A percentile compares a stretch with the other conserved stretches of the same genome.
phyloP scores from a whole-genome alignment of 495 filamentous ascomycete genomes.

The Hypomontagnella monticulosa region DNA sequence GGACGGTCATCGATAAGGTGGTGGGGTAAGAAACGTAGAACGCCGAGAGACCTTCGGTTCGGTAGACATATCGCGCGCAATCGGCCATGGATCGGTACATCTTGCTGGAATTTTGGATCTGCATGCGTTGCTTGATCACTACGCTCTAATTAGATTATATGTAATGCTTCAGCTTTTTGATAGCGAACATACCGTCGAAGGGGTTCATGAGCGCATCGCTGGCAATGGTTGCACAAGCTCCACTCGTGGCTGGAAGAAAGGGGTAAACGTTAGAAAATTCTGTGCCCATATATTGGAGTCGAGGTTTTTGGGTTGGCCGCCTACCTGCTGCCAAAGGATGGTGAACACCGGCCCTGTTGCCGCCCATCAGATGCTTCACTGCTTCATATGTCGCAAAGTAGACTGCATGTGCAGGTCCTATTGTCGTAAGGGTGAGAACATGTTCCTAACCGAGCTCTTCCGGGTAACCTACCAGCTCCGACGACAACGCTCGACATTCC shows the following conservation, averaged over 20 bases:
- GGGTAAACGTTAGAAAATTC: conserved; percentile 12
- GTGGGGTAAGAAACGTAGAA: conserved; percentile 99
- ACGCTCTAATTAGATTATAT: conserved; percentile 33
- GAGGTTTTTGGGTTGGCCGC: conserved; percentile 33
- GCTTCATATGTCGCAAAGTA: conserved; percentile 98
- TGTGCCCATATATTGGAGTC: conserved; percentile 13
- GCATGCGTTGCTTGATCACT: conserved; percentile 99
- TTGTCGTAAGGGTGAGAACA: conserved; percentile 16
- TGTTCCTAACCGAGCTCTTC: background rate
- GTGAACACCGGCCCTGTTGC: conserved; percentile 86
- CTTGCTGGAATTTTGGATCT: conserved; percentile 89
- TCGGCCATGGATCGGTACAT: conserved; percentile 83
- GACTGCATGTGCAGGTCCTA: conserved; percentile 95
- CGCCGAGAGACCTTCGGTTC: conserved; percentile 84
- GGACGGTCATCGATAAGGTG: conserved; percentile 97
- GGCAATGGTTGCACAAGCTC: conserved; percentile 92
- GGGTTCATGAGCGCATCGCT: conserved; percentile 99
- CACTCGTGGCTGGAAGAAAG: conserved; percentile 75
- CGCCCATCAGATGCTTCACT: conserved; percentile 94
- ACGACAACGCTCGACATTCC: conserved; percentile 96
- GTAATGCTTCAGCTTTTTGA: background rate
- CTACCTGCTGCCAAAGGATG: conserved; percentile 92
- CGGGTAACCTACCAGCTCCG: conserved; percentile 78
- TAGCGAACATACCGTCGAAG: conserved; percentile 83
- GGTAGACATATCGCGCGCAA: conserved; percentile 88